phyloP scores from a whole-genome alignment of 176 grass and related monocot species.

The Typha latifolia region DNA sequence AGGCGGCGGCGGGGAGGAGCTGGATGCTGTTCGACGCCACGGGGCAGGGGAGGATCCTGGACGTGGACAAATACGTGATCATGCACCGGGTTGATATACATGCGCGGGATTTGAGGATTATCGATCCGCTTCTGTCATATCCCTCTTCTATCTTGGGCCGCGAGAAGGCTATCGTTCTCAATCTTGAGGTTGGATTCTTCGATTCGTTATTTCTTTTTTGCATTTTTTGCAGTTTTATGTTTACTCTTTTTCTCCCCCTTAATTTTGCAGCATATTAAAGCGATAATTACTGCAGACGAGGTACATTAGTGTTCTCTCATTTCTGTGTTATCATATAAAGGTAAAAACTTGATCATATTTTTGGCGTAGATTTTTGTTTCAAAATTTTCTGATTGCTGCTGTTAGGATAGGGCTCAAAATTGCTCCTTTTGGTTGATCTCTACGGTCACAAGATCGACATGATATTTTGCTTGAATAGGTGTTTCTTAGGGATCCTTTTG shows the following conservation, averaged over 20 bases:
- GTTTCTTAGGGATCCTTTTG: conserved; percentile 16
- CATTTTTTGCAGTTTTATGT: neutral
- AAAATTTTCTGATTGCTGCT: no score
- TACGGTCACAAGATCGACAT: neutral
- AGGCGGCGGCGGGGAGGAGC: neutral
- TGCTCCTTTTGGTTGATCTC: neutral
- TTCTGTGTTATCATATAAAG: no score
- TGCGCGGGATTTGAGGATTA: neutral
- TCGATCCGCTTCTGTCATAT: conserved; percentile 1
- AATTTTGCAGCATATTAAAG: conserved; percentile 5
- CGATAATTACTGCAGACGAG: conserved; percentile 8
- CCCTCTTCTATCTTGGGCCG: neutral
- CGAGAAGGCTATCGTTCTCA: conserved; percentile 5
- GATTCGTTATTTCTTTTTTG: neutral
- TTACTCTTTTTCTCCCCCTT: neutral
- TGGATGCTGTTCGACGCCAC: neutral
- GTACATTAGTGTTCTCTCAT: neutral
- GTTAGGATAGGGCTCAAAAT: no score
- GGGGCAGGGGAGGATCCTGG: neutral
- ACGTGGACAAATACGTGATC: conserved; percentile 8
- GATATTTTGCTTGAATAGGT: conserved; percentile 3
- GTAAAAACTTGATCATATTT: no score
- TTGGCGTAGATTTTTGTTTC: neutral
- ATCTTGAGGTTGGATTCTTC: conserved; percentile 5
- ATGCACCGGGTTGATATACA: conserved; percentile 5